phyloP scores from a whole-genome alignment of 108 stramenopile genomes.

The Bacterosira constricta region DNA sequence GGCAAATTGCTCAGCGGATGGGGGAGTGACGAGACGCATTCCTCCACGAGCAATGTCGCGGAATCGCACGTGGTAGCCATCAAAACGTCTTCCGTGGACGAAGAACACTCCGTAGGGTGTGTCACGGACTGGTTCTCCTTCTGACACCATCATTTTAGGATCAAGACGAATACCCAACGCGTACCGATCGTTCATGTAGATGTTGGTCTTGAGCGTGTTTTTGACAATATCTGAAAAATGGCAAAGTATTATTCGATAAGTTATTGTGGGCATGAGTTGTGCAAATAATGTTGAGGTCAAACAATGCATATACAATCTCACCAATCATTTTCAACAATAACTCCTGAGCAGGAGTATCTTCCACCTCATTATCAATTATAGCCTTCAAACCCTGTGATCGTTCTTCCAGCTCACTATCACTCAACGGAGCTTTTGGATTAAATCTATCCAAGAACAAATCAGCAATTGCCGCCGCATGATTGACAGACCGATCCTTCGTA shows the following conservation, averaged over 20 bases:
- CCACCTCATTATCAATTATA: slow-evolving; percentile 73
- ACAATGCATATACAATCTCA: slow-evolving; percentile 24
- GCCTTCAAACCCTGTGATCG: slow-evolving; percentile 54
- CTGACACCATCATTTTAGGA: slow-evolving; percentile 83
- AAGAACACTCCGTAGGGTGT: slow-evolving; percentile 94
- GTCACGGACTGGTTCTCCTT: slow-evolving; percentile 39
- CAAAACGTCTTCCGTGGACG: slow-evolving; percentile 95
- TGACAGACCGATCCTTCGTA: slow-evolving; percentile 57
- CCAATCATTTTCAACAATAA: slow-evolving; percentile 85
- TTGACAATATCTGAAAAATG: slow-evolving; percentile 65
- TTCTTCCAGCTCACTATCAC: slow-evolving; percentile 54
- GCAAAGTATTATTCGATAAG: too few relatives aligned
- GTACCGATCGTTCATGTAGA: slow-evolving; percentile 93
- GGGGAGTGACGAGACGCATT: slow-evolving; percentile 94
- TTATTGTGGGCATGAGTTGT: slow-evolving; percentile 6
- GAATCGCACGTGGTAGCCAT: slow-evolving; percentile 97
- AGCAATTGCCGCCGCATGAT: slow-evolving; percentile 82
- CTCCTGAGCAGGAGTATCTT: slow-evolving; percentile 70
- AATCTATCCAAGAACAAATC: slow-evolving; percentile 91
- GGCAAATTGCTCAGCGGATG: slow-evolving; percentile 84
- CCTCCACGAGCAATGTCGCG: slow-evolving; percentile 97
- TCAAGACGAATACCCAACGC: slow-evolving; percentile 92
- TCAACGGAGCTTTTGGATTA: slow-evolving; percentile 75
- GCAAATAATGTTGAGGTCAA: slow-evolving; percentile 35
- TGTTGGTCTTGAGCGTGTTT: slow-evolving; percentile 89